Evolutionary conservation across 1,139 yeast species (phyloP).

Genomic region (Lodderomyces beijingensis): DNA sequence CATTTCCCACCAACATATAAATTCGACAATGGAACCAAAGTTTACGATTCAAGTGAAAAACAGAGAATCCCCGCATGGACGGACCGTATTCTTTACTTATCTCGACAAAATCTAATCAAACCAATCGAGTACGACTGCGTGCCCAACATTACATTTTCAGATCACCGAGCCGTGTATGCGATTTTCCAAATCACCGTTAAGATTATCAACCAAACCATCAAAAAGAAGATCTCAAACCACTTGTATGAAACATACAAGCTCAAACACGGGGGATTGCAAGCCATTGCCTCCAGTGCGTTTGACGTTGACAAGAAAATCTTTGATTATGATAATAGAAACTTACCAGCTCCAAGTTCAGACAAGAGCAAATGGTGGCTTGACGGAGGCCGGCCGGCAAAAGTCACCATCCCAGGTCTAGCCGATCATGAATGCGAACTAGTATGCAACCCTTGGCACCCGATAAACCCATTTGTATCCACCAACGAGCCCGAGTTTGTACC

Average conservation of each 20-base stretch:
- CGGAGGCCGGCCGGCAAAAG: slow-evolving; percentile 71
- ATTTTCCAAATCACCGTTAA: slow-evolving; percentile 64
- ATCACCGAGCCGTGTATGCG: slow-evolving; percentile 91
- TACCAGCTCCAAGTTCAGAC: slow-evolving; percentile 91
- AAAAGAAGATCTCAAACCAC: slow-evolving; percentile 52
- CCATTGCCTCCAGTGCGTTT: slow-evolving; percentile 25
- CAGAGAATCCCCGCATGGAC: slow-evolving; percentile 98
- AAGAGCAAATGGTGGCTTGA: slow-evolving; percentile 87
- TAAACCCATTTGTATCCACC: slow-evolving; percentile 61
- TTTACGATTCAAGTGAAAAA: slow-evolving; percentile 84
- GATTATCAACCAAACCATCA: slow-evolving; percentile 62
- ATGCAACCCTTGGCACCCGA: slow-evolving; percentile 63
- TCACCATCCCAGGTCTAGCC: slow-evolving; percentile 42
- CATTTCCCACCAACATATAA: slow-evolving; percentile 88
- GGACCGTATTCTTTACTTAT: slow-evolving; percentile 57
- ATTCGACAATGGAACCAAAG: slow-evolving; percentile 75
- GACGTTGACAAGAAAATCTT: slow-evolving; percentile 17
- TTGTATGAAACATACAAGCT: slow-evolving; percentile 55
- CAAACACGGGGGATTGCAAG: slow-evolving; percentile 42
- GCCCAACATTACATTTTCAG: slow-evolving; percentile 67
- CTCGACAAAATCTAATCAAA: slow-evolving; percentile 51
- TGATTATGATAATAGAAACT: slow-evolving; percentile 24
- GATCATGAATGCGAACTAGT: slow-evolving; percentile 25
- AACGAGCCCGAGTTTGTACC: slow-evolving; percentile 33
- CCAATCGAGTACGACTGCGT: slow-evolving; percentile 66